phyloP scores from a whole-genome alignment of 257 asterid species.

The Penstemon newberryi region DNA sequence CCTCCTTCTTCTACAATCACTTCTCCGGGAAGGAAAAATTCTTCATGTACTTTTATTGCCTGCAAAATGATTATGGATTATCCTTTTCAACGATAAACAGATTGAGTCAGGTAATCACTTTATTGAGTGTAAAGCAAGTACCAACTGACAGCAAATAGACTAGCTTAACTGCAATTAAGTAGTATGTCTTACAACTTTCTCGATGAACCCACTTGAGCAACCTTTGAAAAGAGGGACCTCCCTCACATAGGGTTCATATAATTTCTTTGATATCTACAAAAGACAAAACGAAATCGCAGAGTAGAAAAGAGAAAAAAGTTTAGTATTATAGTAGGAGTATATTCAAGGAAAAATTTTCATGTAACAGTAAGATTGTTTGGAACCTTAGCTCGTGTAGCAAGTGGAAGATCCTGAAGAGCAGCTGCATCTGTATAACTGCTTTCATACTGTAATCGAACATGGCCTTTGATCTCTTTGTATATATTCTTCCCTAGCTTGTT shows the following conservation, averaged over 20 bases:
- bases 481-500: conserved; percentile 69
- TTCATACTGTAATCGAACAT: conserved; percentile 83
- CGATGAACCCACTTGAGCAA: conserved; percentile 57
- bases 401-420: conserved; percentile 83
- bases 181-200: conserved; percentile 56
- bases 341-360: background rate
- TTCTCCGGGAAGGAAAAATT: conserved; percentile 73
- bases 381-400: conserved; percentile 90
- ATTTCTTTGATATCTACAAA: conserved; percentile 59
- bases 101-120: background rate
- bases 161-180: conserved; percentile 3
- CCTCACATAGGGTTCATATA: conserved; percentile 49
- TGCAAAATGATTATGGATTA: background rate
- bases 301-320: background rate
- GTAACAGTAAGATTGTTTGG: conserved; percentile 31
- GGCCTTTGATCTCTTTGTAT: conserved; percentile 87
- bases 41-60: conserved; percentile 50
- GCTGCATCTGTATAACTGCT: conserved; percentile 78
- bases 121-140: background rate
- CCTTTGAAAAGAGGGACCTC: conserved; percentile 58
- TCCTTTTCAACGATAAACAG: background rate
- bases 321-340: background rate
- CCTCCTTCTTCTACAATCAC: conserved; percentile 59
- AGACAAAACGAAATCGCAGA: background rate
- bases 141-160: background rate